Evolutionary conservation across 306 rosid genomes (phyloP).

Genomic region (Cyamopsis tetragonoloba): DNA sequence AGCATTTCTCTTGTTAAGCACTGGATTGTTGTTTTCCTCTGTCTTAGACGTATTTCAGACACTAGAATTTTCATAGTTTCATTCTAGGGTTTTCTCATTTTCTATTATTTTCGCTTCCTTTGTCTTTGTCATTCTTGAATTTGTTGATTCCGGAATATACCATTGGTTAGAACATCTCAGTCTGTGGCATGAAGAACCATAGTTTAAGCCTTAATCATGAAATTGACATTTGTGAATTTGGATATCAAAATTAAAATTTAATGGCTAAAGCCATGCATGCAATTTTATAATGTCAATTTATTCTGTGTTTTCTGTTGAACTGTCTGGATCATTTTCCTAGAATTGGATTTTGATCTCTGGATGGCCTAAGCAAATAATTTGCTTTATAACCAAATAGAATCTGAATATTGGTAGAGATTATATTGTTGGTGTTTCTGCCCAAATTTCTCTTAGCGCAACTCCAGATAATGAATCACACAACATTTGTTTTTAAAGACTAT

Average conservation of each 20-base stretch:
- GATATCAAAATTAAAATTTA: background rate
- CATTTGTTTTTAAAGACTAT: background rate
- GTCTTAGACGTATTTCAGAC: background rate
- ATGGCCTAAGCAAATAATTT: background rate
- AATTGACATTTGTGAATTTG: background rate
- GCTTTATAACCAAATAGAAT: background rate
- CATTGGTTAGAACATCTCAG: background rate
- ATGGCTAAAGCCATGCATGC: background rate
- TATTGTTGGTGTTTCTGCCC: background rate
- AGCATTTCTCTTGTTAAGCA: background rate
- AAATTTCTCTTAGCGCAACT: background rate
- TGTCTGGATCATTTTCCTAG: slow-evolving; percentile 5
- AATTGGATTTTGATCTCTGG: slow-evolving; percentile 5
- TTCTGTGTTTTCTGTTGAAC: background rate
- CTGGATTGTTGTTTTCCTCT: background rate
- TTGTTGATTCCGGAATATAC: background rate
- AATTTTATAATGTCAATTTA: background rate
- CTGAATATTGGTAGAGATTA: background rate
- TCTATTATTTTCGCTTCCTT: background rate
- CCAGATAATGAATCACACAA: background rate
- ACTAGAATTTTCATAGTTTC: background rate
- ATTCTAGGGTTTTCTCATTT: background rate
- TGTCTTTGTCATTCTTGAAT: background rate
- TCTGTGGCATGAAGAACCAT: background rate
- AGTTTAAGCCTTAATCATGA: background rate